phyloP scores from a whole-genome alignment of 768 basidiomycete species.

The Lyophyllum atratum region DNA sequence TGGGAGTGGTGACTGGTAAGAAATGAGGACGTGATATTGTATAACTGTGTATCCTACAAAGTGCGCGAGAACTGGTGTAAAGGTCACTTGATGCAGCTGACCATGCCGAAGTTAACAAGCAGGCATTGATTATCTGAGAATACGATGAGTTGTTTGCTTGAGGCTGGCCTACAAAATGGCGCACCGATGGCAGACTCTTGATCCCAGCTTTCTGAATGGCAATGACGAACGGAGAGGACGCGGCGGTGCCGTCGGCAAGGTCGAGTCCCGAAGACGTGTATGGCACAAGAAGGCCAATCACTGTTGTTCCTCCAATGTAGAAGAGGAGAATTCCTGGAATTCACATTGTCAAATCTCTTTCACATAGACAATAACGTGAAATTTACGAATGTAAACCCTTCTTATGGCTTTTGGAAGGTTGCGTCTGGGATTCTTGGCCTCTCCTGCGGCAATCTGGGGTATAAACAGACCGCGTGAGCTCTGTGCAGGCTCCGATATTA shows the following conservation, averaged over 20 bases:
- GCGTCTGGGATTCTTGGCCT: constrained; percentile 83
- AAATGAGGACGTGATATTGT: not conserved
- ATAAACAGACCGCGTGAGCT: not conserved
- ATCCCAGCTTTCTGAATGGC: constrained; percentile 87
- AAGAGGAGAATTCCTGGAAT: constrained; percentile 82
- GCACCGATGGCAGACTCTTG: constrained; percentile 75
- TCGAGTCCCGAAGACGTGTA: constrained; percentile 60
- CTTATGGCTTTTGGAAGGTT: constrained; percentile 65
- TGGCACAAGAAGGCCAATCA: constrained; percentile 86
- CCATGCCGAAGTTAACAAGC: constrained; percentile 87
- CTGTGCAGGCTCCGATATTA: not conserved
- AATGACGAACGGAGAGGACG: constrained; percentile 88
- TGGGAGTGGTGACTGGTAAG: constrained; percentile 25
- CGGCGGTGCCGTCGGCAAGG: constrained; percentile 59
- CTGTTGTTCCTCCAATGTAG: constrained; percentile 64
- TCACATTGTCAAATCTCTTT: not conserved
- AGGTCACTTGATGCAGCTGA: constrained; percentile 89
- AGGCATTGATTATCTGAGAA: constrained; percentile 73
- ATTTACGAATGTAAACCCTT: constrained; percentile 68
- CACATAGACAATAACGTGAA: not conserved
- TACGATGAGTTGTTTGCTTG: not conserved
- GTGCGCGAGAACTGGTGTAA: constrained; percentile 84
- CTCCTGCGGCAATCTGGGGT: constrained; percentile 81
- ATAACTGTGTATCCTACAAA: constrained; percentile 56
- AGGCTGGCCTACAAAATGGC: constrained; percentile 18